phyloP scores from a whole-genome alignment of 176 grass and related monocot genomes.

The Musa itinerans region DNA sequence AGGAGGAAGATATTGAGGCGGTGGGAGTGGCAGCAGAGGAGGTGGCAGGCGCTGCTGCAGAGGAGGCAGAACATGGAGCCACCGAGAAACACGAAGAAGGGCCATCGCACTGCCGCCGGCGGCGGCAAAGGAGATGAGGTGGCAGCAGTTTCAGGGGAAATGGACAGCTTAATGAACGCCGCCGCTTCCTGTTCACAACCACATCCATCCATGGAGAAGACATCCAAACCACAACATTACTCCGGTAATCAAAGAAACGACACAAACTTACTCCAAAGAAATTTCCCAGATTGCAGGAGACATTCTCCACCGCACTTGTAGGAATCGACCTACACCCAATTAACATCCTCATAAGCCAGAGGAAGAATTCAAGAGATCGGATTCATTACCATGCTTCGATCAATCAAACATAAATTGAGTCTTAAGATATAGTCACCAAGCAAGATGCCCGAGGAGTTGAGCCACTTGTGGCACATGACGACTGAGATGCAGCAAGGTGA shows the following conservation, averaged over 20 bases:
- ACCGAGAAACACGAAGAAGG: slow-evolving; percentile 60
- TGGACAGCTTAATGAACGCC: not conserved
- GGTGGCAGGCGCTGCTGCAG: slow-evolving; percentile 67
- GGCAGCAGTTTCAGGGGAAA: not conserved
- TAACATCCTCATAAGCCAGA: not conserved
- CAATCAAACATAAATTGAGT: too few relatives aligned
- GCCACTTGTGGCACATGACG: slow-evolving; percentile 31
- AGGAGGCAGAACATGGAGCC: slow-evolving; percentile 78
- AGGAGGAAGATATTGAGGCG: slow-evolving; percentile 56
- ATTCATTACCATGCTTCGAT: too few relatives aligned
- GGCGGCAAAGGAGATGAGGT: not conserved
- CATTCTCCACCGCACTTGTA: not conserved
- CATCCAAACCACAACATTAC: too few relatives aligned
- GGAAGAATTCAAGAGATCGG: too few relatives aligned
- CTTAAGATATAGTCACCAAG: not conserved
- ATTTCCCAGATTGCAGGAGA: slow-evolving; percentile 1
- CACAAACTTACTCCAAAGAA: not conserved
- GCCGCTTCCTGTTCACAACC: not conserved
- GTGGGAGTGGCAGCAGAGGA: slow-evolving; percentile 80
- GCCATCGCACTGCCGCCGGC: slow-evolving; percentile 52
- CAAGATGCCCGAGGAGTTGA: slow-evolving; percentile 22
- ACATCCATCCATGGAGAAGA: too few relatives aligned
- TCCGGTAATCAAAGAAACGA: too few relatives aligned
- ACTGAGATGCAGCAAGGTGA: slow-evolving; percentile 39
- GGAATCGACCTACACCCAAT: not conserved